Percentiles rank a stretch among this genome's conserved stretches.
These are phyloP conservation scores for Phytophthora tentaculata DNA, from an alignment of 352 stramenopile genomes.

Conservation along the genomic window DNA sequence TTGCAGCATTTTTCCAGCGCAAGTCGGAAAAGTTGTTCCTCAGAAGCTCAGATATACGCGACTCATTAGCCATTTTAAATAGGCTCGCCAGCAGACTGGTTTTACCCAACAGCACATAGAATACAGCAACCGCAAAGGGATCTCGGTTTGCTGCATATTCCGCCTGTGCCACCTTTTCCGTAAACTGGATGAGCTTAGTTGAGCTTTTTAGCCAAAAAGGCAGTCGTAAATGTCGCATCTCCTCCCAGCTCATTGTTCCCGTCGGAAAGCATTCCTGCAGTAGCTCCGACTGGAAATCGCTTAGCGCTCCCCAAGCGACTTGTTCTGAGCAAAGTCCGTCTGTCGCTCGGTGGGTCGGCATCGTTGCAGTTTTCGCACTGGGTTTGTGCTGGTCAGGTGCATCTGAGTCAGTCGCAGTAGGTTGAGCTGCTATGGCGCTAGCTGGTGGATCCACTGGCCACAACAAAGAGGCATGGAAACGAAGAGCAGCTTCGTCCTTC, in stretches of 20 bases:
- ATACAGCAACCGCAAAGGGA: slow-evolving; percentile 84
- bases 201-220: slow-evolving; percentile 83
- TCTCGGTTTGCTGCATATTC: slow-evolving; percentile 80
- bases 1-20: slow-evolving; percentile 85
- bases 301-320: slow-evolving; percentile 75
- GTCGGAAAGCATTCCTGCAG: slow-evolving; percentile 75
- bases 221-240: slow-evolving; percentile 68
- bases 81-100: slow-evolving; percentile 79
- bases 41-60: slow-evolving; percentile 79
- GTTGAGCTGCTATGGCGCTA: not conserved
- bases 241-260: slow-evolving; percentile 60
- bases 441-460: slow-evolving; percentile 52
- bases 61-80: slow-evolving; percentile 87
- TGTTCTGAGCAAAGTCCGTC: slow-evolving; percentile 79
- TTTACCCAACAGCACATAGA: slow-evolving; percentile 89
- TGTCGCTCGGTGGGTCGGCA: not conserved
- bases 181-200: slow-evolving; percentile 55
- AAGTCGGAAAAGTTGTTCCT: slow-evolving; percentile 83
- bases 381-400: slow-evolving; percentile 8
- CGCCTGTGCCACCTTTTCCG: slow-evolving; percentile 76
- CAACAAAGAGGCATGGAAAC: slow-evolving; percentile 73
- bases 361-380: slow-evolving; percentile 1
- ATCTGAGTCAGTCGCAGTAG: not conserved
- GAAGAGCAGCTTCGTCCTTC: slow-evolving; percentile 79
- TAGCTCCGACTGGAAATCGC: slow-evolving; percentile 66